These are phyloP conservation scores for Taphrina confusa DNA, from an alignment of 1,139 yeast species.

Conservation along the genomic window DNA sequence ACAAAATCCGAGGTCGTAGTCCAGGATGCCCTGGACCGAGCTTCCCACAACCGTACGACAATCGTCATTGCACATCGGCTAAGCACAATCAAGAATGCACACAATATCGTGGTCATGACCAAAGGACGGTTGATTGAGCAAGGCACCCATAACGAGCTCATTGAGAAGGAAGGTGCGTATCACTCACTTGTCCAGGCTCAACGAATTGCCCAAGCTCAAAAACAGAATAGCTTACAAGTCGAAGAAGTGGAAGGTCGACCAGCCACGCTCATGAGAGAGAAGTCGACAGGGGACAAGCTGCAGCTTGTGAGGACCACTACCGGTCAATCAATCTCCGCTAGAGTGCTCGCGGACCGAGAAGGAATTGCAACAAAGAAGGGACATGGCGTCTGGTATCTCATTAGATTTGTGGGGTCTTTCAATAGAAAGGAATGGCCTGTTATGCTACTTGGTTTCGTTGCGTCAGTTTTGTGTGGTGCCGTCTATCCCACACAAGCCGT, in stretches of 20 bases:
- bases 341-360: slow-evolving; percentile 35
- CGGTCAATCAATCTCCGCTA: slow-evolving; percentile 36
- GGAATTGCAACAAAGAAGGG: not conserved
- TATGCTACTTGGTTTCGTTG: slow-evolving; percentile 45
- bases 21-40: slow-evolving; percentile 59
- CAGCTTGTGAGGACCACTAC: slow-evolving; percentile 28
- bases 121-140: slow-evolving; percentile 50
- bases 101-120: slow-evolving; percentile 51
- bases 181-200: slow-evolving; percentile 34
- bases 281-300: not conserved
- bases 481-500: slow-evolving; percentile 50
- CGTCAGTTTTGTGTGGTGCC: slow-evolving; percentile 47
- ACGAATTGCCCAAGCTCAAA: slow-evolving; percentile 27
- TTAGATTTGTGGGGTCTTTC: slow-evolving; percentile 37
- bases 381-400: slow-evolving; percentile 34
- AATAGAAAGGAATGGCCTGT: slow-evolving; percentile 39
- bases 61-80: slow-evolving; percentile 77
- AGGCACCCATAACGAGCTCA: slow-evolving; percentile 50
- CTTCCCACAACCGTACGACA: slow-evolving; percentile 68
- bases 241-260: slow-evolving; percentile 14
- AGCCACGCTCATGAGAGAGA: slow-evolving; percentile 29
- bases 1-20: slow-evolving; percentile 72
- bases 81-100: slow-evolving; percentile 63
- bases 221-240: not conserved
- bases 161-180: slow-evolving; percentile 46